These are phyloP conservation scores for Trichoderma erinaceum DNA, from an alignment of 495 filamentous ascomycete genomes.

Conservation along the genomic window DNA sequence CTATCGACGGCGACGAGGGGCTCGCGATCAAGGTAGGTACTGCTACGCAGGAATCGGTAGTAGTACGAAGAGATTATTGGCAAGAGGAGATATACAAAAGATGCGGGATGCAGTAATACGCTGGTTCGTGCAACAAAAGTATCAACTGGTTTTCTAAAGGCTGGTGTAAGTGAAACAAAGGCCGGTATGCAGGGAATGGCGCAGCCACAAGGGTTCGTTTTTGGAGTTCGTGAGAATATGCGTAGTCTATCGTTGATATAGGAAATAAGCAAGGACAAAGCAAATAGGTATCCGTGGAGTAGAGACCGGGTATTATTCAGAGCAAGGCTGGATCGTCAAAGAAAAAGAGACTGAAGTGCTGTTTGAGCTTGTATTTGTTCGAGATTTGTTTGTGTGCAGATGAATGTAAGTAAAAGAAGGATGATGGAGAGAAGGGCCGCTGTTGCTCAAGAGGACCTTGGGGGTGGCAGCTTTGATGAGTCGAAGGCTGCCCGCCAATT, in stretches of 20 bases:
- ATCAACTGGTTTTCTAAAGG: background rate
- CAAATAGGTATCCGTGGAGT: background rate
- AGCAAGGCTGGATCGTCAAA: slow-evolving; percentile 2
- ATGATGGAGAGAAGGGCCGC: slow-evolving; percentile 9
- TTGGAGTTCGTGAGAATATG: slow-evolving; percentile 11
- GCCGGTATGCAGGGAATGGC: background rate
- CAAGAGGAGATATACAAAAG: background rate
- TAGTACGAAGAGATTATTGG: background rate
- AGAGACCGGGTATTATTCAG: slow-evolving; percentile 6
- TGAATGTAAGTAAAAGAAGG: background rate
- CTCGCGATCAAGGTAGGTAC: slow-evolving; percentile 5
- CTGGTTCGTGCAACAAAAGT: slow-evolving; percentile 10
- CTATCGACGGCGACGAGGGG: slow-evolving; percentile 12
- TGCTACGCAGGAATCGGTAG: background rate
- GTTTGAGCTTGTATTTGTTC: slow-evolving; percentile 2
- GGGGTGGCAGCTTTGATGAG: slow-evolving; percentile 13
- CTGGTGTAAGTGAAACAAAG: background rate
- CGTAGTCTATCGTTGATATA: slow-evolving; percentile 10
- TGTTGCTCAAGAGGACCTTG: background rate
- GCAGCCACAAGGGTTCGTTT: slow-evolving; percentile 1
- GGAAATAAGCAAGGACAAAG: background rate
- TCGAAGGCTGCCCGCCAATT: slow-evolving; percentile 4
- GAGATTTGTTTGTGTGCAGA: background rate
- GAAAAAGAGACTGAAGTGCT: background rate
- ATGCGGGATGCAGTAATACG: background rate